Base-by-base conservation (phyloP, 139 green algal genomes). In the Pycnococcus provasolii region DNA sequence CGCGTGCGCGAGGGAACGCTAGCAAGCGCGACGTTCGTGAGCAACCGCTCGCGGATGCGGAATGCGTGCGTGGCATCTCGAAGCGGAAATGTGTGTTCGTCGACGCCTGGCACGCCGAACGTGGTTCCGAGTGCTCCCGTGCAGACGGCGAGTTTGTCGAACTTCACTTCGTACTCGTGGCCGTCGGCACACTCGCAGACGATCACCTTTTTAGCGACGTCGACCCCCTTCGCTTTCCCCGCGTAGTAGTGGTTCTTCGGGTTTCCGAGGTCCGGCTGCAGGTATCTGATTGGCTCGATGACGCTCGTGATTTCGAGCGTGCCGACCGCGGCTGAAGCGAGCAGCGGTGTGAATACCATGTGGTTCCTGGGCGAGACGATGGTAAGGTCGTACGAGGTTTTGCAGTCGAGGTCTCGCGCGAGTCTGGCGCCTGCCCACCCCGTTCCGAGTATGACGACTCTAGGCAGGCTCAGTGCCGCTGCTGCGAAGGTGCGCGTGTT, bases 321-420 rank as follows among this genome's bases (percentile, higher is more conserved):
- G 45, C 88, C 88, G 13, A 94, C 86, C 4, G 82, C 86, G 1
- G 64, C 85, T 62, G 76, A 85, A 0, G 85, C 76, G 52, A 94
- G 77, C 76, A 94, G 72, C 0, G 87, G 87, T 0, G 87, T 94
- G 71, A 94, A 94, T 46, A 92, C 83, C 83, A 93, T 89, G 76
- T 94, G 85, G 67, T 92, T 94, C 2, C 84, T 72, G 0, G 80
- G 80, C 1, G 71, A 84, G 0, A 94, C 62, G 3, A 89, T 83
- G 9, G 88, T 94, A 15, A 95, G 64, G 66, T 95, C 86, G 60
- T 84, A 89, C 7, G 42, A 63, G 6, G 80, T 64, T 1, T 80
- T 75, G 2, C 73, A 73, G 58, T 94, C 78, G 5, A 95, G 84
- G 66, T 94, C 85, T 3, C 72, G 74, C 2, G 72, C 53, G 43